Conservation (phyloP, 1,139 yeast genomes). For the Pichia sp. region DNA sequence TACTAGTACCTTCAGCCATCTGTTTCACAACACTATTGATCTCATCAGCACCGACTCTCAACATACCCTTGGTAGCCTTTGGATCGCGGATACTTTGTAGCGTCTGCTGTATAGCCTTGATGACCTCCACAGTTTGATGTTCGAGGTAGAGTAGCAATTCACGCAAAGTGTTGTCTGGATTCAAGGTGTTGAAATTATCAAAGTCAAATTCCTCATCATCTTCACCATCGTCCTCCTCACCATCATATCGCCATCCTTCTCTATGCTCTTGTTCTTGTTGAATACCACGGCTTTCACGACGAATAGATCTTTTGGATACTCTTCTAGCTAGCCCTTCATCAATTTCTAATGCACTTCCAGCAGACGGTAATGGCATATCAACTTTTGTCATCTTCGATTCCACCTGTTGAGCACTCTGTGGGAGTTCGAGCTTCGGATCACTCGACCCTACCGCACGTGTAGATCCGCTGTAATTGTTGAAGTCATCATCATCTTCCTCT, state of each 20-base stretch:
- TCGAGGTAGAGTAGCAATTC: constrained; percentile 83
- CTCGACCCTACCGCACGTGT: too few species aligned
- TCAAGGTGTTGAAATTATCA: constrained; percentile 70
- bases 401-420: neutral
- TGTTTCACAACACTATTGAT: constrained; percentile 72
- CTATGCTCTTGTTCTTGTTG: neutral
- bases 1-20: constrained; percentile 87
- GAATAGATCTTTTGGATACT: constrained; percentile 10
- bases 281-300: neutral
- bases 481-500: constrained; percentile 5
- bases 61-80: constrained; percentile 66
- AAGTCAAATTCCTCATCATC: constrained; percentile 43
- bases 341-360: constrained; percentile 18
- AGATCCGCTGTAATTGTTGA: constrained; percentile 6
- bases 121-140: constrained; percentile 90
- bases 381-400: neutral
- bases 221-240: constrained; percentile 12
- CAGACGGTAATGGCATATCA: constrained; percentile 4
- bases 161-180: constrained; percentile 81
- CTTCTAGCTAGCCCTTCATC: constrained; percentile 13
- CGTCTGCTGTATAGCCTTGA: constrained; percentile 79
- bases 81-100: constrained; percentile 71
- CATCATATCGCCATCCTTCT: constrained; percentile 5
- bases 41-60: constrained; percentile 65
- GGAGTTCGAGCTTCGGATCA: too few species aligned